phyloP scores from a whole-genome alignment of 768 basidiomycete species.

The Lactifluus rugatus region DNA sequence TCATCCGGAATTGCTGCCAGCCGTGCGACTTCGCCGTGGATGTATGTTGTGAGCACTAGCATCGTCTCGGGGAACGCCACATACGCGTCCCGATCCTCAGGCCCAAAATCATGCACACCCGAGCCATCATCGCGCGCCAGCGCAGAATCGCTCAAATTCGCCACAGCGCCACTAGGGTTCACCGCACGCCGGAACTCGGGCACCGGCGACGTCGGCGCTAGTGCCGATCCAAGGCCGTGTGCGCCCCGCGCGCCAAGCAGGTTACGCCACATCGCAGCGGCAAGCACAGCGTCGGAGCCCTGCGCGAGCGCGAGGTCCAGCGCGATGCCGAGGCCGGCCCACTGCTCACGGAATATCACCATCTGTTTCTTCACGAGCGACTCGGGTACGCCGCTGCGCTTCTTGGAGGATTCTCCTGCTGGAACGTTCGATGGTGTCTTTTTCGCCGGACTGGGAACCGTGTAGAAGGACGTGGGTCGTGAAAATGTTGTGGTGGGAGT shows the following conservation, averaged over 20 bases:
- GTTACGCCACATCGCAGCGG: slow-evolving; percentile 86
- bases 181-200: slow-evolving; percentile 48
- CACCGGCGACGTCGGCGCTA: slow-evolving; percentile 14
- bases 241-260: slow-evolving; percentile 79
- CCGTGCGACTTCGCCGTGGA: slow-evolving; percentile 14
- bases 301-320: slow-evolving; percentile 69
- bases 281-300: slow-evolving; percentile 68
- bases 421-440: background rate
- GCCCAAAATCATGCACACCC: slow-evolving; percentile 62
- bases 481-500: slow-evolving; percentile 19
- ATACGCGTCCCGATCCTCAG: slow-evolving; percentile 53
- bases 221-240: slow-evolving; percentile 42
- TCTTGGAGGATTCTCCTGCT: background rate
- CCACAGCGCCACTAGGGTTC: slow-evolving; percentile 59
- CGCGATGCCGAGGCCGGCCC: slow-evolving; percentile 70
- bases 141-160: slow-evolving; percentile 40
- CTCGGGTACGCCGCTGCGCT: slow-evolving; percentile 53
- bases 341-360: slow-evolving; percentile 88
- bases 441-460: background rate
- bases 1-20: slow-evolving; percentile 14
- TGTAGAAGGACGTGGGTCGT: background rate
- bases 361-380: slow-evolving; percentile 75
- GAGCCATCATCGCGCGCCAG: slow-evolving; percentile 55
- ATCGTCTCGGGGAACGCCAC: slow-evolving; percentile 68
- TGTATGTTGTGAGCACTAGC: slow-evolving; percentile 44